Evolutionary conservation across 2,329 filamentous ascomycete genomes (phyloP), one percentile per base, ranked within the genome.

Genomic region (Lasiodiplodia sp.): DNA sequence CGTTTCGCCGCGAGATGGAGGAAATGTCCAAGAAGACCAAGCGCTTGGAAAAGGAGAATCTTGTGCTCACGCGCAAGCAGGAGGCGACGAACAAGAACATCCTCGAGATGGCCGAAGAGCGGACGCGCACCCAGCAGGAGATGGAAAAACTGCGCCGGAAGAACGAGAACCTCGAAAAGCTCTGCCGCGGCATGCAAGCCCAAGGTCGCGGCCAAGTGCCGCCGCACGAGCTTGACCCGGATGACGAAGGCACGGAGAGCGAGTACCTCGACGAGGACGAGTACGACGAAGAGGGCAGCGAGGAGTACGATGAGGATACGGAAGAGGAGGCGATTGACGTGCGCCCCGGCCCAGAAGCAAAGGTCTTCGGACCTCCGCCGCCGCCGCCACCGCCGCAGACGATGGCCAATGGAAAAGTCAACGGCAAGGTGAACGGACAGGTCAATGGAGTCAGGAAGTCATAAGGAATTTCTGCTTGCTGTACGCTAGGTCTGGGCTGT

Each of bases 21-120:
- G 96, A 98, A 77, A 98, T 98, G 94, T 97, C 94, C 0, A 97
- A 97, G 84, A 98, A 98, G 84, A 97, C 95, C 6, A 97, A 97
- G 81, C 91, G 94, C 31, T 85, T 99, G 66, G 96, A 99, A 80
- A 97, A 97, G 82, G 96, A 99, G 77, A 98, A 99, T 75, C 91
- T 96, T 74, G 91, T 88, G 21, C 87, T 97, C 64, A 97, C 93
- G 72, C 89, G 95, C 68, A 97, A 97, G 80, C 95, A 97, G 79
- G 94, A 97, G 74, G 90, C 93, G 58, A 96, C 94, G 31, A 96
- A 96, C 76, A 91, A 92, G 72, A 98, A 97, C 80, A 97, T 99
- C 77, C 88, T 97, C 69, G 92, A 96, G 77, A 97, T 98, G 95
- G 96, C 95, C 3, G 94, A 97, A 79, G 95, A 98, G 79, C 91